Percentiles rank a stretch among this genome's conserved stretches.
Conservation (phyloP, 371 early-diverging fungal species). For the Mortierella sp. region DNA sequence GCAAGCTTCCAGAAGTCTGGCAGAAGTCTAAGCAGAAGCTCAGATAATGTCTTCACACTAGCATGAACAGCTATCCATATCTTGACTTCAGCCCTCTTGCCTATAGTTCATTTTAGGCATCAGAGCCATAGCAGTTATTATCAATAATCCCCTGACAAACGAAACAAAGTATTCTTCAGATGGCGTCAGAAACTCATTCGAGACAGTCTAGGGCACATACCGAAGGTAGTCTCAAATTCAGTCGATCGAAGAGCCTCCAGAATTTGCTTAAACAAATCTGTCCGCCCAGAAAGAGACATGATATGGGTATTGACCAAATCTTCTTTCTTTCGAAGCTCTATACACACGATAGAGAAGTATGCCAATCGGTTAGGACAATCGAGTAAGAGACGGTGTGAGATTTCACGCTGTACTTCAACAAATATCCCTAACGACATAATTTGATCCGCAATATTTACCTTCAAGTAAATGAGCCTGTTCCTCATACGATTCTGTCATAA, state of each 20-base stretch:
- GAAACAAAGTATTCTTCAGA: background rate
- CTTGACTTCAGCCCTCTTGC: constrained; percentile 67
- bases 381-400: background rate
- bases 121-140: background rate
- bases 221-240: constrained; percentile 58
- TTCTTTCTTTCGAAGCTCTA: constrained; percentile 44
- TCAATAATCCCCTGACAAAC: constrained; percentile 1
- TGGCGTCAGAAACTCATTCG: constrained; percentile 1
- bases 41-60: constrained; percentile 79
- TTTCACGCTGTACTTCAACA: too few relatives aligned
- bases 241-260: constrained; percentile 55
- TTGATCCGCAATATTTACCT: constrained; percentile 18
- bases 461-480: constrained; percentile 61
- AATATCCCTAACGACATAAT: background rate
- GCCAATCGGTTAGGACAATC: too few relatives aligned
- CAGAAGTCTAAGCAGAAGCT: constrained; percentile 76
- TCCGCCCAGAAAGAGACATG: constrained; percentile 51
- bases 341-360: background rate
- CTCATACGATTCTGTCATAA: constrained; percentile 73
- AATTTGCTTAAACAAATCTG: constrained; percentile 39
- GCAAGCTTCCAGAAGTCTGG: constrained; percentile 96
- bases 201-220: constrained; percentile 15
- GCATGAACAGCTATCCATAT: constrained; percentile 78
- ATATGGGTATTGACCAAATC: constrained; percentile 33
- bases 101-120: constrained; percentile 15